Evolutionary conservation across 1,284 basidiomycete species (phyloP).

Genomic region (Afroboletus lepidellus): DNA sequence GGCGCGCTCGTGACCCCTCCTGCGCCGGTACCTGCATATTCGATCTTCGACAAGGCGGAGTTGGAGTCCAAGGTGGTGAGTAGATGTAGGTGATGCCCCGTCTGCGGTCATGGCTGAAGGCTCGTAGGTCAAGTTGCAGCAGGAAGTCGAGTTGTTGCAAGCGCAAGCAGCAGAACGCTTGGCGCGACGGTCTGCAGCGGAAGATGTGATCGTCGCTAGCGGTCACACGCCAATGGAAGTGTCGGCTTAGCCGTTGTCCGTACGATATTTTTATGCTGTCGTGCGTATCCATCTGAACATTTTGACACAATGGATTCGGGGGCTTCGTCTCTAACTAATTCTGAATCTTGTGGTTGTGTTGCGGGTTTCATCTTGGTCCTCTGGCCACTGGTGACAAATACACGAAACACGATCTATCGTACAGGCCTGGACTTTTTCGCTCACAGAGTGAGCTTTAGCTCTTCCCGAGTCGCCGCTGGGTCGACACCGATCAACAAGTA

Average conservation of each 20-base stretch:
- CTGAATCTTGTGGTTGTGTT: no score
- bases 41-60: conserved; percentile 58
- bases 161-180: conserved; percentile 36
- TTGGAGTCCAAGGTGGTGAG: conserved; percentile 59
- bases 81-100: conserved; percentile 3
- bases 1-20: conserved; percentile 45
- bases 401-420: background rate
- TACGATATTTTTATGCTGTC: background rate
- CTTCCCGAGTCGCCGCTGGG: background rate
- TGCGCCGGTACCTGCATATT: conserved; percentile 48
- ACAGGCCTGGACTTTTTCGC: background rate
- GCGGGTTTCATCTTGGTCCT: no score
- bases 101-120: conserved; percentile 1
- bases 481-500: background rate
- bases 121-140: conserved; percentile 26
- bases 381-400: no score
- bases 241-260: conserved; percentile 9
- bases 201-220: conserved; percentile 35
- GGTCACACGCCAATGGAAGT: conserved; percentile 37
- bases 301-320: background rate
- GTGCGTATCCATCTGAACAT: background rate
- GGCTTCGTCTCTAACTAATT: no score
- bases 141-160: conserved; percentile 29
- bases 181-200: conserved; percentile 27
- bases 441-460: background rate